phyloP scores from a whole-genome alignment of 345 rosid genomes.

The Bruguiera sexangula region DNA sequence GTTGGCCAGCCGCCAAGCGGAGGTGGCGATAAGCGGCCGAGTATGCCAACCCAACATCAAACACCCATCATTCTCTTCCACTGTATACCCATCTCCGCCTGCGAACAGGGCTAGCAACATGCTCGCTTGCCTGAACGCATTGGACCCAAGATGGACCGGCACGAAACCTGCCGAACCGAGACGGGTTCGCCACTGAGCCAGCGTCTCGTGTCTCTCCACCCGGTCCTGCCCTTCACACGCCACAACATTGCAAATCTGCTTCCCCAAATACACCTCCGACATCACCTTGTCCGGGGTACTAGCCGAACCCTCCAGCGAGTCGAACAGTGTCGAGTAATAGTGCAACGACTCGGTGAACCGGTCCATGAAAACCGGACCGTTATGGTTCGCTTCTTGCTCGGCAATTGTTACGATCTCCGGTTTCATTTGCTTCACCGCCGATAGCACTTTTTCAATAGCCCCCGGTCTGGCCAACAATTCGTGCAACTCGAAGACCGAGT shows the following conservation, averaged over 20 bases:
- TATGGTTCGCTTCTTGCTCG: conserved; percentile 85
- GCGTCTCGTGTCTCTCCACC: conserved; percentile 72
- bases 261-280: conserved; percentile 78
- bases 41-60: conserved; percentile 86
- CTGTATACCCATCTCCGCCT: conserved; percentile 74
- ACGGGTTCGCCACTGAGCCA: conserved; percentile 61
- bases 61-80: conserved; percentile 74
- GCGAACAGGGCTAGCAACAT: conserved; percentile 63
- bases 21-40: conserved; percentile 69
- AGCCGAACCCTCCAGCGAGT: conserved; percentile 66
- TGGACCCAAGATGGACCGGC: conserved; percentile 71
- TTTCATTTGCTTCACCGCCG: conserved; percentile 53
- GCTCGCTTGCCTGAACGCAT: conserved; percentile 84
- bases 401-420: conserved; percentile 75
- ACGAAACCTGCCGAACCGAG: conserved; percentile 59
- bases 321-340: conserved; percentile 77
- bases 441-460: conserved; percentile 55
- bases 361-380: conserved; percentile 68
- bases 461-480: conserved; percentile 59
- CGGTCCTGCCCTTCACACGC: conserved; percentile 76
- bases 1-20: conserved; percentile 51
- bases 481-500: conserved; percentile 82
- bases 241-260: conserved; percentile 81
- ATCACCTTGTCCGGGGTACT: conserved; percentile 52
- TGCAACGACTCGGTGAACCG: conserved; percentile 84